These are phyloP conservation scores for Juncus inflexus DNA, from an alignment of 176 grass and related monocot species.

Conservation along the genomic window DNA sequence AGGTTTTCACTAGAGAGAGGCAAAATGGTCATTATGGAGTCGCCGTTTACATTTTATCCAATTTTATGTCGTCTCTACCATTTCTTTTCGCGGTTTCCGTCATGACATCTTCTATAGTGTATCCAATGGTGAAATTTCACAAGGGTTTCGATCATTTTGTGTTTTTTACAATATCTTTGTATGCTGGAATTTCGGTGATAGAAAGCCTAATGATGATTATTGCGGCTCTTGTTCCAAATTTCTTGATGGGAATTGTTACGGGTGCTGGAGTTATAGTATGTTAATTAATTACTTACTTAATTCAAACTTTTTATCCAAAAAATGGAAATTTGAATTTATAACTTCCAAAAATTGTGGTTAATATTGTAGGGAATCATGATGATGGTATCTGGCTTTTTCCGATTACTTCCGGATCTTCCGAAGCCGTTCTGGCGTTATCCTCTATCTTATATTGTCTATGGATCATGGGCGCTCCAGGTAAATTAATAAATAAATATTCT, in stretches of 20 bases:
- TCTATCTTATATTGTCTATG: slow-evolving; percentile 74
- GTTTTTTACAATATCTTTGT: slow-evolving; percentile 72
- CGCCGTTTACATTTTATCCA: slow-evolving; percentile 78
- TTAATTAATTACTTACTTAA: neutral
- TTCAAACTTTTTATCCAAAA: neutral
- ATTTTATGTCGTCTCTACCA: slow-evolving; percentile 87
- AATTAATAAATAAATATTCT: neutral
- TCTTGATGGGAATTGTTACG: slow-evolving; percentile 84
- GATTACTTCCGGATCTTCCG: slow-evolving; percentile 81
- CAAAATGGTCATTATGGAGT: slow-evolving; percentile 89
- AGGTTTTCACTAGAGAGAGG: slow-evolving; percentile 73
- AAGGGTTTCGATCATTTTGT: slow-evolving; percentile 57
- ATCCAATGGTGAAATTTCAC: slow-evolving; percentile 83
- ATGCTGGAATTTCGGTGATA: slow-evolving; percentile 67
- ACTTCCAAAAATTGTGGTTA: neutral
- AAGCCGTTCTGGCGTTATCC: slow-evolving; percentile 90
- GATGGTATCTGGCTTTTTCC: slow-evolving; percentile 88
- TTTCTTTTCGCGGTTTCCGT: slow-evolving; percentile 63
- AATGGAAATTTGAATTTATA: neutral
- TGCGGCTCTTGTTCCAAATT: slow-evolving; percentile 85
- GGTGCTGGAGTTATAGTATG: slow-evolving; percentile 88
- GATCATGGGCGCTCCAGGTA: slow-evolving; percentile 94
- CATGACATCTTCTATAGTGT: slow-evolving; percentile 65
- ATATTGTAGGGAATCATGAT: slow-evolving; percentile 89
- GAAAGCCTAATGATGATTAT: slow-evolving; percentile 99